These are phyloP conservation scores for Biscogniauxia marginata DNA, from an alignment of 2,329 filamentous ascomycete genomes.

Conservation along the genomic window DNA sequence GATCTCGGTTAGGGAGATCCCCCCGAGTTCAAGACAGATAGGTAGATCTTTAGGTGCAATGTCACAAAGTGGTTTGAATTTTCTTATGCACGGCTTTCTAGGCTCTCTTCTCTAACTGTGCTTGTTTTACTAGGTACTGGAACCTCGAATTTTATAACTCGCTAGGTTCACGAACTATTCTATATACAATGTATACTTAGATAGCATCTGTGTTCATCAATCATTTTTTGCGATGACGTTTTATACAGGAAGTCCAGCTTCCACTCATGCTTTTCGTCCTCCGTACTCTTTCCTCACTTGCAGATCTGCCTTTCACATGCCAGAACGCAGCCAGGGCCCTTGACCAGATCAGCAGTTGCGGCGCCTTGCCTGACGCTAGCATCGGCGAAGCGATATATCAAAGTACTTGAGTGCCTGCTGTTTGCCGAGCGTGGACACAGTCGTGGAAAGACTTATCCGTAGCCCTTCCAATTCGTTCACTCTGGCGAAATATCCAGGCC, in stretches of 20 bases:
- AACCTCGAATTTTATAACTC: no score
- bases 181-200: background rate
- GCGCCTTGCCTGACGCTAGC: background rate
- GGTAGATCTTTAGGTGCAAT: background rate
- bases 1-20: background rate
- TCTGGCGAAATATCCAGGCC: constrained; percentile 21
- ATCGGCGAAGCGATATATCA: background rate
- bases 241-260: background rate
- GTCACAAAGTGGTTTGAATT: background rate
- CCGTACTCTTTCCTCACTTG: background rate
- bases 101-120: no score
- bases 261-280: background rate
- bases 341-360: background rate
- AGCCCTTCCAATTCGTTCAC: background rate
- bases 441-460: background rate
- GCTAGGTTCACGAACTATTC: background rate
- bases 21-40: background rate
- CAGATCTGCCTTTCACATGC: background rate
- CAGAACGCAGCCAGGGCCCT: background rate
- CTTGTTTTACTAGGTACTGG: no score
- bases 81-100: no score
- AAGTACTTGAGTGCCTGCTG: background rate
- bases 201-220: no score
- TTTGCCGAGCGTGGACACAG: no score
- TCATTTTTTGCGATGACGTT: no score